Base-by-base conservation (phyloP, 768 basidiomycete species). In the Hygrocybe punicea region DNA sequence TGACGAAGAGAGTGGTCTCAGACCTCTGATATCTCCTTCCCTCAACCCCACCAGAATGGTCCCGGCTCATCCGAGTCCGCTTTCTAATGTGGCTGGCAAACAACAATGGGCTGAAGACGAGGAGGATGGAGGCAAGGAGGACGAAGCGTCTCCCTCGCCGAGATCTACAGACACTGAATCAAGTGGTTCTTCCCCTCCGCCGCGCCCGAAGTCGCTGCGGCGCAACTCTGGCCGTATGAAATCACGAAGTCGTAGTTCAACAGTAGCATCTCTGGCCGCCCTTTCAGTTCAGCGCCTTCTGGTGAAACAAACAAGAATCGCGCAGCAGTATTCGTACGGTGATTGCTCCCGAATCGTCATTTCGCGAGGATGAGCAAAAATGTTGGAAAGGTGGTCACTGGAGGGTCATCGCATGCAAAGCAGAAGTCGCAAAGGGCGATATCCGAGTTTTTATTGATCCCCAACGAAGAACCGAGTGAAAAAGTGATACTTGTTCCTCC, bases 321-420 rank as follows among this genome's bases (percentile, higher is more conserved):
- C 74, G 73, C 17, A 87, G 84, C 65, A 91, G 89, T 59, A 78
- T 89, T 29, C 80, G 82, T 16, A 92, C 91, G 0, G 84, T 92
- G 5, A 82, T 81, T 24, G 87, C 82, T 2, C 79, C 69, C 6
- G 84, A 85, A 34, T 53, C 74, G 11, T 73, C 75, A 0, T 71
- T 75, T 48, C 70, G 65, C 47, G 77, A 75, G 3, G 62, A 59
- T 6, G 71, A 61, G 47, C 2, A 56, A 44, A 39, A 62, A 58
- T 13, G 33, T 66, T 7, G 68, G 29, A 4, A 4, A 29, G 29
- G 29, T 71, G 57, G 69, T 71, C 21, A 71, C 71, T 1, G 44
- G 69, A 2, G 63, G 65, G 34, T 69, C 60, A 9, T 54, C 60
- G 17, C 72, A 73, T 45, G 63, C 60, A 37, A 67, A 69, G 2